Evolutionary conservation across 257 asterid genomes (phyloP), one percentile per base, ranked within the genome.

Genomic region (Nicotiana attenuata): DNA sequence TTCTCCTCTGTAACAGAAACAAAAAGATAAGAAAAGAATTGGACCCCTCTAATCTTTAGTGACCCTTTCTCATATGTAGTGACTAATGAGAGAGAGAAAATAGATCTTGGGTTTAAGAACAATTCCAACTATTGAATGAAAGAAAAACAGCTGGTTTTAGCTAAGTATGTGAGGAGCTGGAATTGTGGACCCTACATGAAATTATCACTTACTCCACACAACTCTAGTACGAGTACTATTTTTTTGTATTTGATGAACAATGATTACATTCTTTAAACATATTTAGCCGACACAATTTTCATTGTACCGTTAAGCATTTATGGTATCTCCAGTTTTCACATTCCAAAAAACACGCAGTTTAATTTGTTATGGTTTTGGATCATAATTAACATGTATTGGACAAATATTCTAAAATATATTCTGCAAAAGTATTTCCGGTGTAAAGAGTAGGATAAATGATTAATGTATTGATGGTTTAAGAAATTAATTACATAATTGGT

Each of bases 121-220:
- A 73, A 22, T 73, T 47, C 61, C 79, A 73, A 45, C 38, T 47
- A 57, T n/a, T 73, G 41, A 47, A 67, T 65, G 19, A 17, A 77
- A 20, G 77, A 29, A 20, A n/a, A 80, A 89, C 92, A 89, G 93
- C 92, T 91, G 93, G 91, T 88, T 80, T 85, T 79, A 85, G 78
- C 33, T 8, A 69, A 69, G 33, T 69, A 17, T 38, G 50, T 41
- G 50, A 17, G 35, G 65, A 83, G 84, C 76, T 85, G 85, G 55
- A 31, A 33, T 16, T 10, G 81, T 80, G 76, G 80, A 4, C 84
- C 84, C 84, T 16, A 68, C 20, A 45, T 0, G 14, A 71, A 45
- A 71, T 45, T 45, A 22, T 47, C 41, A 73, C 24, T 22, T 14
- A 11, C 77, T 2, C 7, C 69, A 26, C 69, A 5, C 41, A 7